Base-by-base conservation (phyloP, 768 basidiomycete genomes). In the Trametes meyenii region DNA sequence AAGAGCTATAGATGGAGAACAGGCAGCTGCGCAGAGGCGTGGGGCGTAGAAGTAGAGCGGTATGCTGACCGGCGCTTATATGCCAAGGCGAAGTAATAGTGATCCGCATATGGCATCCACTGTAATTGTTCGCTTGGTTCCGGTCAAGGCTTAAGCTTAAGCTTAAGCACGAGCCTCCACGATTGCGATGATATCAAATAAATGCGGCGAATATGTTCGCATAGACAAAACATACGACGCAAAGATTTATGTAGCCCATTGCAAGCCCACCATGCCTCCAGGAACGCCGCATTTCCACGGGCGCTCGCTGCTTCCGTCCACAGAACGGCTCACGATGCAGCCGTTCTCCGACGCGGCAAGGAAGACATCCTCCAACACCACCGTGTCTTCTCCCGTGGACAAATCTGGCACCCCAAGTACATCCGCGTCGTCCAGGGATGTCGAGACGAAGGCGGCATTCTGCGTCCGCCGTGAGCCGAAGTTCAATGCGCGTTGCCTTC, bases 341-440 rank as follows among this genome's bases (percentile, higher is more conserved):
- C 68, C 68, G 42, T 69, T 67, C 53, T 69, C 68, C 4, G 65
- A 66, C 0, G 61, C 66, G 0, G 64, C 55, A 10, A 68, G 50
- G 64, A 68, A 68, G 7, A 54, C 53, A 29, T 64, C 61, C 13
- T 57, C 53, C 11, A 68, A 49, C 1, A 61, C 52, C 2, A 56
- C 13, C 12, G 44, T 57, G 21, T 46, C 62, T 1, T 24, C 53
- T 11, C n/a, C 52, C 2, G 8, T 43, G 13, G 33, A 33, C 14
- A 7, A 14, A 0, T 16, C 38, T 7, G 49, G 14, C 19, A n/a
- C 16, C 7, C 19, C 4, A 12, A 11, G n/a, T 5, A 40, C 13
- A 12, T 59, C 40, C 19, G 46, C 8, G 2, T 54, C 46, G 23
- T 62, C 56, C 11, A 65, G 26, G 7, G 58, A 57, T 2, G 59